Base-by-base conservation (phyloP, 2,329 filamentous ascomycete genomes). In the Zymoseptoria passerinii region DNA sequence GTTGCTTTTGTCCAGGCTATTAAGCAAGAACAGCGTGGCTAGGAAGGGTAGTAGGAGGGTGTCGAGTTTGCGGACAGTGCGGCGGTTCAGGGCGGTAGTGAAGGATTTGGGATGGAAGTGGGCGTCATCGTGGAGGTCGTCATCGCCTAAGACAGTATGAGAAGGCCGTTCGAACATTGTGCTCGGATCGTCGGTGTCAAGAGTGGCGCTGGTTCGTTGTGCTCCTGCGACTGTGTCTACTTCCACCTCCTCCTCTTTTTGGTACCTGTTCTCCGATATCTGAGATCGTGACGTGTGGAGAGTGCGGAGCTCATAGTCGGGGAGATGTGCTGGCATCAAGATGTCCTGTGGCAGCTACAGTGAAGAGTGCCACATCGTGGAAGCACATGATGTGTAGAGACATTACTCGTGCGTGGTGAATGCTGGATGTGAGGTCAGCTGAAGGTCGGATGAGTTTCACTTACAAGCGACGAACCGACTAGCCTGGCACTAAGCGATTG, bases 1-100 rank as follows among this genome's bases (percentile, higher is more conserved):
- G 62, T 81, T 82, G 16, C 75, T 75, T 59, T 79, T 79, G 68
- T 82, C 80, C 18, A 82, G 70, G 52, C 76, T 75, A 68, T 81
- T 81, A 63, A 81, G 76, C 7, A 81, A 72, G 64, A 80, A 82
- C 40, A 81, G 67, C 18, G 80, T 62, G 3, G 78, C 78, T 7
- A 81, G 74, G 60, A 81, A 81, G 1, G 79, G 79, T 13, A 82
- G 69, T 6, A 82, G 71, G 27, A 80, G 68, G 23, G 72, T 71
- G 66, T 82, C 80, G 53, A 82, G 72, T 68, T 80, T 81, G 55
- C 74, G 69, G 28, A 78, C 66, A 16, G 76, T 77, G 9, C 73
- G 68, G 8, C 66, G 63, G 51, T 71, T 65, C 50, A 72, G 56
- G 13, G 35, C 35, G 16, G 35, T 44, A 7, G 35, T 16, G 35